Base-by-base conservation (phyloP, 2,329 filamentous ascomycete species). In the Ophiostoma australiae region DNA sequence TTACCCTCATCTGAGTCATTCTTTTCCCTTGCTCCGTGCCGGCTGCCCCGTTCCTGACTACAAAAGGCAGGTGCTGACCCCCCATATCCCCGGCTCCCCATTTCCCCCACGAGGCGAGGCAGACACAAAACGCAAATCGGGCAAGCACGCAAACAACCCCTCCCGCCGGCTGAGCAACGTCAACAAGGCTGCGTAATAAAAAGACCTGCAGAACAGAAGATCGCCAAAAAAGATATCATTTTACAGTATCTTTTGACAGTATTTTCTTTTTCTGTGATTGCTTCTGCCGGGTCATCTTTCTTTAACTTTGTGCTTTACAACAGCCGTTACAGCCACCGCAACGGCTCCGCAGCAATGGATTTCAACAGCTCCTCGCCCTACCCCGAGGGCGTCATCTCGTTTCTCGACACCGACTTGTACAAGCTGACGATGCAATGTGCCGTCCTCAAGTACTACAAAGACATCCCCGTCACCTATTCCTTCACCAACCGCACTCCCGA, bases 361-460 rank as follows among this genome's bases (percentile, higher is more conserved):
- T 90, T 90, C 80, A 88, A 89, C 79, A 87, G 85, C 81, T 86
- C 86, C 41, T 87, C 86, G 71, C 86, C 87, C 71, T 89, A 86
- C 73, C 89, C 91, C 4, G 91, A 92, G 81, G 92, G 91, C 69
- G 88, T 94, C 78, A 91, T 89, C 77, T 94, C 91, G 77, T 90
- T 95, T 78, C 84, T 95, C 70, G 92, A 95, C 78, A 94, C 91
- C 20, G 88, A 90, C 75, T 78, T 99, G 73, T 99, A 97, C 87
- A 99, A 99, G 81, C 82, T 99, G 80, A 99, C 95, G 27, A 99
- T 99, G 95, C 95, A 99, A 90, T 97, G 92, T 78, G 93, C 93
- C 73, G 90, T 98, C 74, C 86, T 96, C 75, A 96, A 96, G 80
- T 96, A 94, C 83, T 98, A 97, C 80, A 90, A 90, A 44, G 85